Base-by-base conservation (phyloP, 306 rosid genomes). In the Comarum palustre region DNA sequence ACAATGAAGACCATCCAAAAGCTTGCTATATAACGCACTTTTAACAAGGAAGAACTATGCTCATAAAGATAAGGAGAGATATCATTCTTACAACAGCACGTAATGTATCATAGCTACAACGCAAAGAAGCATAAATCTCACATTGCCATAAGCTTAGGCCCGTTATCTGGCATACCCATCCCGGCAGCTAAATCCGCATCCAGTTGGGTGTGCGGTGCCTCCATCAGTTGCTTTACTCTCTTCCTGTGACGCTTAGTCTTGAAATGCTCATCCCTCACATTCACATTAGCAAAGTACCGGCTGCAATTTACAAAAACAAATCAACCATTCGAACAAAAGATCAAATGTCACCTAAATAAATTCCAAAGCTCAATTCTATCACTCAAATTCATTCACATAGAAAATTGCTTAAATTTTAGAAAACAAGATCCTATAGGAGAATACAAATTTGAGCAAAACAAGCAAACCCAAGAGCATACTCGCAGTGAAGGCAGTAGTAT, bases 131-230 rank as follows among this genome's bases (percentile, higher is more conserved):
- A 39, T 32, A 25, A 70, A 29, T n/a, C 70, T 68, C 52, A 46
- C 14, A 71, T 7, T 29, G 91, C 84, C 97, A 91, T 89, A 42
- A 94, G 87, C 88, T 89, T 94, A 32, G 92, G 96, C 51, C 97
- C 98, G 57, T 94, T 91, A 76, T 94, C 98, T 1, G 97, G 98
- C 94, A 83, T 88, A 63, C 98, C 98, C 98, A 94, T 91, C 58
- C 98, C 98, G 22, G 83, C 86, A 45, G 98, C 98, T 82, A 94
- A 66, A 1, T 94, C 98, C 0, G 98, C 98, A 54, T 91, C 98
- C 29, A 94, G 88, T 76, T 94, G 98, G 11, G 91, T 87, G 67
- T 94, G 98, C 8, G 98, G 98, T 52, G 96, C 97, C 29, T 88
- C 98, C 86, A 72, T 77, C 98, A 94, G 83, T 58, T 32, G 82